Evolutionary conservation across 129 eudicot genomes (phyloP).

Genomic region (Flaveria trinervia): DNA sequence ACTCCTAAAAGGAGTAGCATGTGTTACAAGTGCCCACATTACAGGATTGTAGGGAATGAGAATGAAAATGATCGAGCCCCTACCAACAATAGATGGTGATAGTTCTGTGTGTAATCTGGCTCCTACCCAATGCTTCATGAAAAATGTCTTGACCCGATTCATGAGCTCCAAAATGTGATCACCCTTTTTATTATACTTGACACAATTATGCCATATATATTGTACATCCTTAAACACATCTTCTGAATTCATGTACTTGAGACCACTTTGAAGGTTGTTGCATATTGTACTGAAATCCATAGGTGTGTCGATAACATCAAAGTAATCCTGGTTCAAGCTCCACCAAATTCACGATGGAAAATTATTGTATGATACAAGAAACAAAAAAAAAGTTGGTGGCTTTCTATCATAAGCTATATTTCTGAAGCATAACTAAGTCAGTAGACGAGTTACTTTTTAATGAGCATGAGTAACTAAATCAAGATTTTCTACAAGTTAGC

Average conservation of each 20-base stretch:
- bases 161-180: constrained; percentile 75
- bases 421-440: constrained; percentile 3
- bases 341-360: background rate
- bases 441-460: background rate
- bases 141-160: constrained; percentile 66
- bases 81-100: constrained; percentile 38
- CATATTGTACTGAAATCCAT: constrained; percentile 92
- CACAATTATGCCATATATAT: constrained; percentile 75
- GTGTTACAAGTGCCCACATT: background rate
- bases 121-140: constrained; percentile 60
- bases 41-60: constrained; percentile 2
- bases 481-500: background rate
- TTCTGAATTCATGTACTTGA: constrained; percentile 69
- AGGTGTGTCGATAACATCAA: constrained; percentile 81
- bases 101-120: constrained; percentile 55
- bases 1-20: background rate
- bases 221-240: constrained; percentile 79
- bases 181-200: constrained; percentile 71
- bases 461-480: background rate
- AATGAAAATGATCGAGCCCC: constrained; percentile 9
- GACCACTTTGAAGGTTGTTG: constrained; percentile 74
- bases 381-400: background rate
- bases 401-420: constrained; percentile 9
- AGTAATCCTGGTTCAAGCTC: constrained; percentile 67
- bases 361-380: constrained; percentile 16